These are phyloP conservation scores for Euphorbia pulcherrima DNA, from an alignment of 345 rosid species.

Conservation along the genomic window DNA sequence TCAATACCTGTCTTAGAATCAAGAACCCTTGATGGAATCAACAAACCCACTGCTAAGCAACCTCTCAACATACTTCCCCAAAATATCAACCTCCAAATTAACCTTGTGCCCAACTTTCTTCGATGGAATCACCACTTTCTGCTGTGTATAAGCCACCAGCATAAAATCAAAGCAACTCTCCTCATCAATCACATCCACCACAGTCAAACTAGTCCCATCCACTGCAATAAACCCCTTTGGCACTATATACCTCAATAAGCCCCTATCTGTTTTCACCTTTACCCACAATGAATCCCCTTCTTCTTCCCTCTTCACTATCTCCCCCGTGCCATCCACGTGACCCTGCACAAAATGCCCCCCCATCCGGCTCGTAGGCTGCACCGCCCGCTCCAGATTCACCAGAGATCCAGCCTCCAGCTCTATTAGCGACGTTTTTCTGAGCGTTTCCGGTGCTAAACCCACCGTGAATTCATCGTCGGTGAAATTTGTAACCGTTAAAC, in stretches of 20 bases:
- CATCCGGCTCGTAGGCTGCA: constrained; percentile 68
- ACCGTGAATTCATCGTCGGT: constrained; percentile 50
- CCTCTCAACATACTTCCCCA: constrained; percentile 93
- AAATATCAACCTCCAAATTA: constrained; percentile 85
- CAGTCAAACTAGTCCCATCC: constrained; percentile 92
- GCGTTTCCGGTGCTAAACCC: constrained; percentile 73
- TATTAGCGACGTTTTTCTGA: constrained; percentile 64
- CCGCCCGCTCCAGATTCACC: constrained; percentile 86
- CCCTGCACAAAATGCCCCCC: constrained; percentile 97
- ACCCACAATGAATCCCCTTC: constrained; percentile 87
- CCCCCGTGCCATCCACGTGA: constrained; percentile 88
- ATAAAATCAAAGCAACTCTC: constrained; percentile 77
- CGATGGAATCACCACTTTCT: constrained; percentile 65
- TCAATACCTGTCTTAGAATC: constrained; percentile 9
- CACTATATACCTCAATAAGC: constrained; percentile 58
- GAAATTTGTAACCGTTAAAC: constrained; percentile 76
- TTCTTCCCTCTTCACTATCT: constrained; percentile 51
- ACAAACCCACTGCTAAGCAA: constrained; percentile 57
- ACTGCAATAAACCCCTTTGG: constrained; percentile 86
- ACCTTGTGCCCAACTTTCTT: constrained; percentile 79
- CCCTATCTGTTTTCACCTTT: constrained; percentile 55
- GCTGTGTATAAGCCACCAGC: constrained; percentile 79
- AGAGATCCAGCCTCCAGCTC: constrained; percentile 62
- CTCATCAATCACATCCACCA: constrained; percentile 72
- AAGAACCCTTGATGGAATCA: constrained; percentile 36